Percentiles rank a stretch among this genome's conserved stretches.
phyloP scores from a whole-genome alignment of 176 grass and related monocot species.

The Aechmea fasciata region DNA sequence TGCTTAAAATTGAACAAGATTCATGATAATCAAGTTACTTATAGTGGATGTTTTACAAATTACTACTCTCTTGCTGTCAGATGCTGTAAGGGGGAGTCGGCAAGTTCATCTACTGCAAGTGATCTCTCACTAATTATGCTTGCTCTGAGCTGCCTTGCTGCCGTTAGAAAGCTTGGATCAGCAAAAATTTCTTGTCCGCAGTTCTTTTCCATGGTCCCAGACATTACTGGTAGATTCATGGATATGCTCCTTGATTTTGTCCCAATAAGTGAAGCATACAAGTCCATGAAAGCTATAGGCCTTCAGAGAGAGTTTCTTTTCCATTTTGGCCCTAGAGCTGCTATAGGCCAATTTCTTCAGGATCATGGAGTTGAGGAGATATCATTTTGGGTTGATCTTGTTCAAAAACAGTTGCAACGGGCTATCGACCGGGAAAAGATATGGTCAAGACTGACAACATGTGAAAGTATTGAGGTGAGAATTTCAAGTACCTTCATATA shows the following conservation, averaged over 20 bases:
- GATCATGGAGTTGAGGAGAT: slow-evolving; percentile 52
- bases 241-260: slow-evolving; percentile 93
- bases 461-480: slow-evolving; percentile 98
- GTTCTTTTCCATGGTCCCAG: slow-evolving; percentile 73
- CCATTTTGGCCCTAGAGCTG: slow-evolving; percentile 85
- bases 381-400: slow-evolving; percentile 86
- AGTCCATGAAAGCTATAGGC: slow-evolving; percentile 72
- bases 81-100: slow-evolving; percentile 41
- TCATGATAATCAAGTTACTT: background rate
- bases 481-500: background rate
- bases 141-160: slow-evolving; percentile 83
- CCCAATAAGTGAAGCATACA: slow-evolving; percentile 73
- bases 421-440: slow-evolving; percentile 96
- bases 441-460: slow-evolving; percentile 97
- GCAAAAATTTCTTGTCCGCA: slow-evolving; percentile 90
- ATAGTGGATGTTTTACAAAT: background rate
- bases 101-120: slow-evolving; percentile 41
- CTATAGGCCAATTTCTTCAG: slow-evolving; percentile 47
- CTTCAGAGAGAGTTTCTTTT: slow-evolving; percentile 81
- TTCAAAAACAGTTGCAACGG: slow-evolving; percentile 67
- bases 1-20: background rate
- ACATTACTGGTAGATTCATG: slow-evolving; percentile 79
- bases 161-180: slow-evolving; percentile 88
- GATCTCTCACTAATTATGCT: slow-evolving; percentile 87
- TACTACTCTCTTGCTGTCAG: slow-evolving; percentile 34